Evolutionary conservation across 2,329 filamentous ascomycete species (phyloP), one percentile per base, ranked within the genome.

Genomic region (Pseudogymnoascus sp.): DNA sequence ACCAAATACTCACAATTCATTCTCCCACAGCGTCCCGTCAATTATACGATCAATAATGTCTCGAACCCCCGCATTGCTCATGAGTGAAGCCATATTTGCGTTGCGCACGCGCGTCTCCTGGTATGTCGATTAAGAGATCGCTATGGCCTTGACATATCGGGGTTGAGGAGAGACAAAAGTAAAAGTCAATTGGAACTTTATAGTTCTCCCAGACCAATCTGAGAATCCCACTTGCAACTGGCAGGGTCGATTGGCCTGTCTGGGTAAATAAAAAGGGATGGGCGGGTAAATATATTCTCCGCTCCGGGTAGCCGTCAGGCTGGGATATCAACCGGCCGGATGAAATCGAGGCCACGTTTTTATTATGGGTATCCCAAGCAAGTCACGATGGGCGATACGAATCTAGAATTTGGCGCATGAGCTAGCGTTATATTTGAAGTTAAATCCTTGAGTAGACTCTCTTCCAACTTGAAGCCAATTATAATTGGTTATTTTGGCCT

Each of bases 261-360:
- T 50, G 22, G 59, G 37, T 26, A 61, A 61, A 50, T 40, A 61
- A 50, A 50, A 61, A 61, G 59, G 40, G 35, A 50, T 40, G 37
- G 12, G 11, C 59, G 59, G 40, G 59, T 61, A 40, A 61, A 50
- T 50, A 61, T 35, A 24, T 50, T 50, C 26, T 61, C 37, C 35
- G 40, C 16, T 16, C 40, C 40, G 24, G 59, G n/a, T 31, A 14
- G n/a, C 22, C 24, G 6, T 61, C 35, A 50, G 26, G 16, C 19
- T 24, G 19, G 19, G n/a, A 35, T 26, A 35, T 65, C 14, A 64
- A 35, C 41, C 40, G 22, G 19, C n/a, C 14, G 3, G 22, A 24
- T 56, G 41, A 56, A 43, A 12, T 56, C 50, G n/a, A 56, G 50
- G 12, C 50, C n/a, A 33, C 10, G 28, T 33, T 19, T 33, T 33